Evolutionary conservation across 257 asterid genomes (phyloP).

Genomic region (Penstemon davidsonii): DNA sequence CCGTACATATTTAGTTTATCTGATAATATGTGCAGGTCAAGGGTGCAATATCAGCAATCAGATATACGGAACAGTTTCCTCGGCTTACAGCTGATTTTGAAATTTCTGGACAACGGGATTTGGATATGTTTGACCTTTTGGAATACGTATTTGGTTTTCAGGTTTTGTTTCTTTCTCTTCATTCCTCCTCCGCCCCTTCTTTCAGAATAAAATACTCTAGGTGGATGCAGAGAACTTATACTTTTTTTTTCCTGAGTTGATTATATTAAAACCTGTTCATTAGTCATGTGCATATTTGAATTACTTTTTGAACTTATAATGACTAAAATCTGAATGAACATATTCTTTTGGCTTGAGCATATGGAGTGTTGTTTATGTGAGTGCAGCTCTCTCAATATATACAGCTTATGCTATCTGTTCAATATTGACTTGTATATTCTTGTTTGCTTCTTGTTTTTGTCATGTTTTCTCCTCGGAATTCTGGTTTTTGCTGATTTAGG

Average conservation of each 20-base stretch:
- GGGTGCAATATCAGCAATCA: slow-evolving; percentile 81
- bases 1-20: slow-evolving; percentile 20
- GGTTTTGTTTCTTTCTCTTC: slow-evolving; percentile 43
- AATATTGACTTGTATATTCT: slow-evolving; percentile 10
- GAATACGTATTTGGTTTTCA: slow-evolving; percentile 93
- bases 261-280: background rate
- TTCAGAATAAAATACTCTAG: background rate
- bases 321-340: slow-evolving; percentile 10
- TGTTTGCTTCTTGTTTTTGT: slow-evolving; percentile 6
- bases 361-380: slow-evolving; percentile 21
- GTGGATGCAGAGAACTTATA: slow-evolving; percentile 11
- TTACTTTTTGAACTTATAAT: background rate
- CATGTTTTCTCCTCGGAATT: slow-evolving; percentile 18
- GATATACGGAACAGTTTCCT: slow-evolving; percentile 78
- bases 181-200: slow-evolving; percentile 2
- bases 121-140: slow-evolving; percentile 96
- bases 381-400: slow-evolving; percentile 9
- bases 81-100: slow-evolving; percentile 72
- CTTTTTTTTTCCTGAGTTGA: slow-evolving; percentile 13
- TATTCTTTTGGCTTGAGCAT: slow-evolving; percentile 15
- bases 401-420: background rate
- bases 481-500: slow-evolving; percentile 18
- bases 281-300: background rate
- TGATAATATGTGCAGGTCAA: slow-evolving; percentile 56
- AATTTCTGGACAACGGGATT: slow-evolving; percentile 60